Percentiles rank a stretch among this genome's conserved stretches.
Evolutionary conservation across 768 basidiomycete genomes (phyloP).

Genomic region (Botryobasidium botryosum): DNA sequence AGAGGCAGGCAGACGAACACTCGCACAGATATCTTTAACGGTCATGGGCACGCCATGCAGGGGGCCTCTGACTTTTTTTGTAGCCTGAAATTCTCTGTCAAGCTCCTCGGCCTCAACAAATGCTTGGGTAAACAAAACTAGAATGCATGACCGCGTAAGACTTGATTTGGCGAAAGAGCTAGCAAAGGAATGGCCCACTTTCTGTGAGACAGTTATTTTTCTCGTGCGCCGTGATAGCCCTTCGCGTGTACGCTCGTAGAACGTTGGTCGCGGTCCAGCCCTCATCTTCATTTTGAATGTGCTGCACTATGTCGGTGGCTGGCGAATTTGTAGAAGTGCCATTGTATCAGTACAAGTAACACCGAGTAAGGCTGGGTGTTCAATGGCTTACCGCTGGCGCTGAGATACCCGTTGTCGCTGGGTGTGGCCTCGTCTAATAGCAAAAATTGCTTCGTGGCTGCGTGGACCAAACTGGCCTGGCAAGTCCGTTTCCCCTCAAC

Average conservation of each 20-base stretch:
- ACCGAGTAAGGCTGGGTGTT: too few relatives aligned
- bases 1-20: neutral
- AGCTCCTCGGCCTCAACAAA: constrained; percentile 41
- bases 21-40: constrained; percentile 64
- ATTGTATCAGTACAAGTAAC: too few relatives aligned
- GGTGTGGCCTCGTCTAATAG: too few relatives aligned
- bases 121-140: constrained; percentile 61
- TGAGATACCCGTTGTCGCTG: too few relatives aligned
- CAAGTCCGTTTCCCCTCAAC: too few relatives aligned
- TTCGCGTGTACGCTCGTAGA: constrained; percentile 29
- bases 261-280: constrained; percentile 23
- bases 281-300: constrained; percentile 11
- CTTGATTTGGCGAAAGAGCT: too few relatives aligned
- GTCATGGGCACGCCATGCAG: constrained; percentile 70
- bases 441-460: too few relatives aligned
- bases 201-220: constrained; percentile 67
- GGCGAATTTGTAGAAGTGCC: too few relatives aligned
- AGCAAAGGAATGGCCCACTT: constrained; percentile 32
- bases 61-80: constrained; percentile 40
- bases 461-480: too few relatives aligned
- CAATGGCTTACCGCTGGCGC: too few relatives aligned
- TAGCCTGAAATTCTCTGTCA: constrained; percentile 46
- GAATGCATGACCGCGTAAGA: neutral
- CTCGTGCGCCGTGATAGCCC: constrained; percentile 37
- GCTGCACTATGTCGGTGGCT: constrained; percentile 13